These are phyloP conservation scores for Saccharomycopsis capsularis DNA, from an alignment of 805 yeast species.

Conservation along the genomic window DNA sequence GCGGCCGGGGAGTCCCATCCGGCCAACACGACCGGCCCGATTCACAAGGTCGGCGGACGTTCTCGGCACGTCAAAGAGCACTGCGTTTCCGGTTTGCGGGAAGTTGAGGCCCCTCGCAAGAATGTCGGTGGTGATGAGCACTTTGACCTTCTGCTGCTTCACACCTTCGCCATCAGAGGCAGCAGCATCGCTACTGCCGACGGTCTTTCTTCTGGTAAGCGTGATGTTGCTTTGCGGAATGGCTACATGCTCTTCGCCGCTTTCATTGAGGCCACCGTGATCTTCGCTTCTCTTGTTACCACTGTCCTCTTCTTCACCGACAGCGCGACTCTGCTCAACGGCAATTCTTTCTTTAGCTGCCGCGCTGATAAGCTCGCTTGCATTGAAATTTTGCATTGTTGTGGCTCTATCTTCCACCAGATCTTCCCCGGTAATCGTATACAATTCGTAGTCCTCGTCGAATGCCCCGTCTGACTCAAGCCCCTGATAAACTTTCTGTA, in stretches of 20 bases:
- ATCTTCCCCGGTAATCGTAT: slow-evolving; percentile 63
- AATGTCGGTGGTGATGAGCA: slow-evolving; percentile 81
- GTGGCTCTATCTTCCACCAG: slow-evolving; percentile 49
- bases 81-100: slow-evolving; percentile 69
- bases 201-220: slow-evolving; percentile 22
- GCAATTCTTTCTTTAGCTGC: slow-evolving; percentile 10
- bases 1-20: slow-evolving; percentile 85
- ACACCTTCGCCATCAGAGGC: slow-evolving; percentile 1
- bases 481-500: slow-evolving; percentile 48
- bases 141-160: slow-evolving; percentile 38
- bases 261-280: neutral
- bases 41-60: slow-evolving; percentile 83
- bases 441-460: slow-evolving; percentile 48
- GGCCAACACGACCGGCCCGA: slow-evolving; percentile 89
- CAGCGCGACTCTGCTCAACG: neutral
- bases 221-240: slow-evolving; percentile 16
- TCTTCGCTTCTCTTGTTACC: neutral
- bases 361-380: slow-evolving; percentile 8
- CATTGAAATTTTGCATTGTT: slow-evolving; percentile 7
- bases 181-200: slow-evolving; percentile 13
- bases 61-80: slow-evolving; percentile 79
- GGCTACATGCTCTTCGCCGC: too few species aligned
- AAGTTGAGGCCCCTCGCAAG: slow-evolving; percentile 89
- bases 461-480: slow-evolving; percentile 32
- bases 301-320: neutral